Evolutionary conservation across 2,329 filamentous ascomycete species (phyloP).

Genomic region (Blastomyces parvus): DNA sequence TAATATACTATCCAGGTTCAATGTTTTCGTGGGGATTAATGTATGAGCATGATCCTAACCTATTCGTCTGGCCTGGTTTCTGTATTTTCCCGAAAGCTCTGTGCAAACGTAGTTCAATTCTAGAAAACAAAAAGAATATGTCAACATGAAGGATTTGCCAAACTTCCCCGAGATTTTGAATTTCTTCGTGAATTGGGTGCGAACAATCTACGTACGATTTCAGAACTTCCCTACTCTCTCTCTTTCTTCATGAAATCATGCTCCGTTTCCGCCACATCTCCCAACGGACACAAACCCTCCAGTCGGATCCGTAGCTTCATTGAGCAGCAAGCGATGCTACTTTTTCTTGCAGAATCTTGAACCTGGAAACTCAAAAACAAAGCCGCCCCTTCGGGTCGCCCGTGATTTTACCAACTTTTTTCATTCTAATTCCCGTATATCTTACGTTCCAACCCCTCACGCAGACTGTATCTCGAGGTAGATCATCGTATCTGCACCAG

Average conservation of each 20-base stretch:
- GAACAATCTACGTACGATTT: not conserved
- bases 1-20: slow-evolving; percentile 4
- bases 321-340: not conserved
- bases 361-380: not conserved
- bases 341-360: not conserved
- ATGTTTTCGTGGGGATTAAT: not conserved
- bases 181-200: not conserved
- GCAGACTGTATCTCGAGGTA: not conserved
- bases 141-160: not conserved
- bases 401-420: not conserved
- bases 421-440: not conserved
- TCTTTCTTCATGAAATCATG: not conserved
- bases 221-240: not conserved
- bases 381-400: not conserved
- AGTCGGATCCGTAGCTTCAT: not conserved
- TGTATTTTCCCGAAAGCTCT: not conserved
- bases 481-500: not conserved
- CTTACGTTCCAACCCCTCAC: no score
- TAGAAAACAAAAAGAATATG: not conserved
- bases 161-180: not conserved
- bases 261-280: not conserved
- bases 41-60: not conserved
- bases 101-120: slow-evolving; percentile 3
- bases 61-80: not conserved
- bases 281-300: not conserved